Evolutionary conservation across 192 early-diverging fungal genomes (phyloP).

Genomic region (Podila verticillata): DNA sequence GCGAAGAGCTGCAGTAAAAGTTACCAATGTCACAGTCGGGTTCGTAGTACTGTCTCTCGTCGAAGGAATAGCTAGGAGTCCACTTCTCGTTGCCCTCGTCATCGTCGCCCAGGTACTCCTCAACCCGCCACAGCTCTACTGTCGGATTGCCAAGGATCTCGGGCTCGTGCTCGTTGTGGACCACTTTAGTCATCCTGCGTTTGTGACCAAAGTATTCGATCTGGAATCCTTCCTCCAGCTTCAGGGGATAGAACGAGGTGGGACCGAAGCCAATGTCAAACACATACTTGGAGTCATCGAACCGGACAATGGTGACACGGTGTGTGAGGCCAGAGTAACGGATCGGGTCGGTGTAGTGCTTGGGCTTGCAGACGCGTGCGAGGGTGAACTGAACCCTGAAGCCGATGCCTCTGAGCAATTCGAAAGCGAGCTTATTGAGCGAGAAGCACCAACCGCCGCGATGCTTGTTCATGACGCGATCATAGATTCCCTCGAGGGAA

Average conservation of each 20-base stretch:
- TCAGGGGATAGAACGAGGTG: conserved; percentile 11
- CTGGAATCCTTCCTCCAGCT: conserved; percentile 12
- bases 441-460: conserved; percentile 45
- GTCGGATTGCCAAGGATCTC: conserved; percentile 15
- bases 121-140: conserved; percentile 12
- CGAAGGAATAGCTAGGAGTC: conserved; percentile 14
- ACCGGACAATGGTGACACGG: conserved; percentile 17
- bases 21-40: conserved; percentile 8
- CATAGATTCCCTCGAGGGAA: conserved; percentile 20
- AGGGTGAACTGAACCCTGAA: conserved; percentile 18
- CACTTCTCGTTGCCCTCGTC: conserved; percentile 10
- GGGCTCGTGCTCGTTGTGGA: conserved; percentile 9
- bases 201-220: conserved; percentile 23
- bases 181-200: conserved; percentile 7
- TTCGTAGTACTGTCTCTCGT: conserved; percentile 16
- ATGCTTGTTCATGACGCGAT: conserved; percentile 18
- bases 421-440: conserved; percentile 16
- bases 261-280: conserved; percentile 32
- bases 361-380: conserved; percentile 27
- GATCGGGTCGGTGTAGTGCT: conserved; percentile 5
- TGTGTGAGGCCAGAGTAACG: conserved; percentile 1
- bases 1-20: conserved; percentile 12
- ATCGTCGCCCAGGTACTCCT: conserved; percentile 12
- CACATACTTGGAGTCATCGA: conserved; percentile 19
- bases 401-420: conserved; percentile 11